A percentile compares a stretch with the other conserved stretches of the same genome.
Evolutionary conservation across 208 protist genomes (phyloP).

Genomic region (Leishmania tropica): DNA sequence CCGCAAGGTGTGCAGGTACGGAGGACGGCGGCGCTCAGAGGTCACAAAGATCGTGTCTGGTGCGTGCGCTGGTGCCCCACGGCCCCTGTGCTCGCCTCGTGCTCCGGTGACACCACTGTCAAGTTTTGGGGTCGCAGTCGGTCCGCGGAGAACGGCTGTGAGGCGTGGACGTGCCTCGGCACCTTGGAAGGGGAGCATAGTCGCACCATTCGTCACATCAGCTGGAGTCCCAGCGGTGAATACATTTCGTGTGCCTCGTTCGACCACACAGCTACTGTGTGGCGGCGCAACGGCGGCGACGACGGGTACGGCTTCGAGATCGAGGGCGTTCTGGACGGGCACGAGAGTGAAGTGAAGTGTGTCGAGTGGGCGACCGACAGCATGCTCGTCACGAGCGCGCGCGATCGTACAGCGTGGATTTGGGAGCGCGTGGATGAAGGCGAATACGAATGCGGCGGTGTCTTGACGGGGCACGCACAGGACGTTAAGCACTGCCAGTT

Average conservation of each 20-base stretch:
- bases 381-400: constrained; percentile 86
- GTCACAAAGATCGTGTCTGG: constrained; percentile 85
- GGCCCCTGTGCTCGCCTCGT: constrained; percentile 70
- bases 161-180: constrained; percentile 51
- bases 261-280: constrained; percentile 81
- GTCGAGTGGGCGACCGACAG: constrained; percentile 76
- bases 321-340: constrained; percentile 84
- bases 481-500: constrained; percentile 92
- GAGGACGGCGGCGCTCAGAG: constrained; percentile 48
- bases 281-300: constrained; percentile 42
- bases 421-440: constrained; percentile 88
- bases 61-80: constrained; percentile 82
- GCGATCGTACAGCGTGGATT: constrained; percentile 92
- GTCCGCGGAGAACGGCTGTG: not conserved
- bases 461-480: constrained; percentile 89
- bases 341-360: constrained; percentile 94
- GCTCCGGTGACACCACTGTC: constrained; percentile 73
- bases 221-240: constrained; percentile 82
- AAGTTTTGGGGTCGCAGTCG: constrained; percentile 53
- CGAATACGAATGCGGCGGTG: constrained; percentile 89
- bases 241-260: constrained; percentile 86
- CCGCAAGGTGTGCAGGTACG: constrained; percentile 28
- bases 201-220: constrained; percentile 79
- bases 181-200: constrained; percentile 77
- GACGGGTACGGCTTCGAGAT: constrained; percentile 60